Evolutionary conservation across 148 eudicot species (phyloP), one percentile per base, ranked within the genome.

Genomic region (Diospyros kaki): DNA sequence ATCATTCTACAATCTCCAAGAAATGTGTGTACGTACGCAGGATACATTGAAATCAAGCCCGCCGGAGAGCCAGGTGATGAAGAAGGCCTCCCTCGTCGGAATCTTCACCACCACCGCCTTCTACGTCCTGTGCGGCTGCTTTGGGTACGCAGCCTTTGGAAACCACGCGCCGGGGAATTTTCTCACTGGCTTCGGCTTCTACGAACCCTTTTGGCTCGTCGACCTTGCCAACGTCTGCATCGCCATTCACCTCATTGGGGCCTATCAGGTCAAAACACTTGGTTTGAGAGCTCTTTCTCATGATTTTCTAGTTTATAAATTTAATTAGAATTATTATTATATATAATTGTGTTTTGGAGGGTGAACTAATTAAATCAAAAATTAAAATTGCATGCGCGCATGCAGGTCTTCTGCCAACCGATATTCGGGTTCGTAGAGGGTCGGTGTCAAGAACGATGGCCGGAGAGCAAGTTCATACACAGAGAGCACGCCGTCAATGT

Each of bases 161-260:
- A 87, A 91, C 45, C 65, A 88, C 0, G 97, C 98, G 2, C 97
- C 97, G 0, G 98, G 98, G 2, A 94, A 94, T 76, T 94, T 94
- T 74, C 93, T 94, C 58, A 91, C 98, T 5, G 97, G 98, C 1
- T 94, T 91, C 43, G 98, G 97, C n/a, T 94, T 91, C 81, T 94
- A 88, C 46, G 97, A 94, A 66, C 98, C 98, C 5, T 90, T 82
- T 48, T 92, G 97, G 98, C 87, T 90, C 2, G 69, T 92, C 41
- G 96, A 92, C 76, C 78, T 90, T 18, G 96, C 97, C 69, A 94
- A 92, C 45, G 68, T 92, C 14, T 87, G 91, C 88, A 94, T 92
- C 38, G 98, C 88, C 0, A 12, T 94, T 73, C 96, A 94, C 81
- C 90, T 92, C 0, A 83, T 92, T 11, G 98, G 97, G 6, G 97